These are phyloP conservation scores for Elsinoe ampelina DNA, from an alignment of 2,329 filamentous ascomycete genomes.

Conservation along the genomic window DNA sequence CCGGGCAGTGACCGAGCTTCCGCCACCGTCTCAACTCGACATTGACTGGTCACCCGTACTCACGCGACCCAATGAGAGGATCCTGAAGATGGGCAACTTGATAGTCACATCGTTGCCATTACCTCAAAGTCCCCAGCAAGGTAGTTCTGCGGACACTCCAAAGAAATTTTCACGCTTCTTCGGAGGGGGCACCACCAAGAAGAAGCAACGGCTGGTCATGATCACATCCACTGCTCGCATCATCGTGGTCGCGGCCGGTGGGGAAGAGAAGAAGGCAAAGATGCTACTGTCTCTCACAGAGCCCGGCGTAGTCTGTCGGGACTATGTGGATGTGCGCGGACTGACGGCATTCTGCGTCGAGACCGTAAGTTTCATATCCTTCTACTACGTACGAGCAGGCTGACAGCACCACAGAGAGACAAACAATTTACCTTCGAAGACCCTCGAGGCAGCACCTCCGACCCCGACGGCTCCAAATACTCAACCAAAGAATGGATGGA, in stretches of 20 bases:
- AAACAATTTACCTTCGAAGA: conserved; percentile 93
- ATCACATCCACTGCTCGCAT: conserved; percentile 86
- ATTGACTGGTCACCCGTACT: conserved; percentile 98
- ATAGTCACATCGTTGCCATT: conserved; percentile 73
- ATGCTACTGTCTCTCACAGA: conserved; percentile 77
- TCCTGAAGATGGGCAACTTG: conserved; percentile 85
- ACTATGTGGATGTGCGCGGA: conserved; percentile 75
- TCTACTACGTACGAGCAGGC: conserved; percentile 13
- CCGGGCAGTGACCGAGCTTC: conserved; percentile 84
- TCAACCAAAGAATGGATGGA: conserved; percentile 89
- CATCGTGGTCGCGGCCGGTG: conserved; percentile 80
- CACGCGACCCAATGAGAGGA: conserved; percentile 82
- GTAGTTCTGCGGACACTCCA: conserved; percentile 54
- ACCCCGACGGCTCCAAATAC: conserved; percentile 54
- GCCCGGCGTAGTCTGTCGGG: conserved; percentile 68
- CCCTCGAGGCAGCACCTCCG: conserved; percentile 60
- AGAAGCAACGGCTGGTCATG: conserved; percentile 86
- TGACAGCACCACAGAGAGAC: conserved; percentile 52
- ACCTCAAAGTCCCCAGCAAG: conserved; percentile 57
- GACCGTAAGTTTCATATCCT: conserved; percentile 57
- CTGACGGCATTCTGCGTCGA: conserved; percentile 84
- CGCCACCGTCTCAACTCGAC: conserved; percentile 91
- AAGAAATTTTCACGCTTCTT: conserved; percentile 94
- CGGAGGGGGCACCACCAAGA: conserved; percentile 81
- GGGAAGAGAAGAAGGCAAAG: conserved; percentile 93